Base-by-base conservation (phyloP, 2,329 filamentous ascomycete genomes). In the Exophiala sp. region DNA sequence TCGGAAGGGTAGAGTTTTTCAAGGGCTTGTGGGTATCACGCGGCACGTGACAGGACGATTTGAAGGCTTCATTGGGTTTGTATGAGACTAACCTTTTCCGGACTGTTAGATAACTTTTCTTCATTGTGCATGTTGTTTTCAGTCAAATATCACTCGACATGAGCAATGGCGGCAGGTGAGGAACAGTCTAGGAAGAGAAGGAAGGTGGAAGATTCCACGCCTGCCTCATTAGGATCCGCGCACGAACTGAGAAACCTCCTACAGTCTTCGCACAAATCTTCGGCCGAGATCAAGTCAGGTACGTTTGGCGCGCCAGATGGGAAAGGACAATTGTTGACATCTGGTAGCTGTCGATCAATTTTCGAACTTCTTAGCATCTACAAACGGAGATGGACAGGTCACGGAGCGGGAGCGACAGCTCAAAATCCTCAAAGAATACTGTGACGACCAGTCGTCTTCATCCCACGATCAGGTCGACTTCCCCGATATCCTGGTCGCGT, bases 401-500 rank as follows among this genome's bases (percentile, higher is more conserved):
- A 59, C 57, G 39, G 67, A 72, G 33, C 70, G 69, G 50, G 62
- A 67, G 3, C 66, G 70, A 54, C 74, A 72, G 52, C 65, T 75
- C 47, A 68, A 67, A 50, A 65, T 76, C 36, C 66, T 78, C 42
- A 74, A 75, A 59, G 66, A 69, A 38, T 78, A 76, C 60, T 74
- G 75, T 57, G 79, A 84, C 41, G 74, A 76, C 41, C 80, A 84
- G 65, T 78, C 75, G 55, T 73, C 76, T 14, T 70, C 70, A 56
- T 74, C 75, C 32, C 82, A 84, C 35, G 79, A 82, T 48, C 77
- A 82, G 49, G 75, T 81, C 5, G 76, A 85, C 20, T 80, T 97
- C 29, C 74, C 80, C 2, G 89, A 96, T 64, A 74, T 97, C 36
- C 88, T 95, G 72, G 88, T 95, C 64, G 90, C 85, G 55, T 97